phyloP scores from a whole-genome alignment of 805 yeast genomes.

The Grigorovia humatica region DNA sequence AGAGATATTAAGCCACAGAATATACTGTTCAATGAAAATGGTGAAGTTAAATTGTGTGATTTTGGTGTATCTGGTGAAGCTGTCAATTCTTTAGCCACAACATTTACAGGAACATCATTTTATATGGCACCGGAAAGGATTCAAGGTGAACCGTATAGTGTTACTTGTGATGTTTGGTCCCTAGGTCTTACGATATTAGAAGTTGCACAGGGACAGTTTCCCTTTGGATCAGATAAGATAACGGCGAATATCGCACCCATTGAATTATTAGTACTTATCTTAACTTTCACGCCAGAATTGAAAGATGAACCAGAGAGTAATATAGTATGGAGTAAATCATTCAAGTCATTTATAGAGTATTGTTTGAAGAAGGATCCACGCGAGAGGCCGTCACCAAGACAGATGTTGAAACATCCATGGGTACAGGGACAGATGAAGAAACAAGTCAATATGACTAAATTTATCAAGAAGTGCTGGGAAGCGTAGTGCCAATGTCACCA shows the following conservation, averaged over 20 bases:
- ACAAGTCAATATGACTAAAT: constrained; percentile 75
- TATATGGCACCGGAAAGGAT: constrained; percentile 99
- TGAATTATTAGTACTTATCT: constrained; percentile 70
- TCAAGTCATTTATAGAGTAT: constrained; percentile 70
- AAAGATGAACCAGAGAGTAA: constrained; percentile 67
- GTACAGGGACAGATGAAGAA: constrained; percentile 61
- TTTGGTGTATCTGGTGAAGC: constrained; percentile 98
- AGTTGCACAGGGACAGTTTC: constrained; percentile 88
- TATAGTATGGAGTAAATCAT: constrained; percentile 72
- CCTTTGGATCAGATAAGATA: constrained; percentile 43
- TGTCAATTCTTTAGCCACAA: constrained; percentile 87
- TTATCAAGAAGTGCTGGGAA: constrained; percentile 67
- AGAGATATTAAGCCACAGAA: constrained; percentile 96
- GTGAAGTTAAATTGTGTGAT: constrained; percentile 88
- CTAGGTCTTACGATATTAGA: constrained; percentile 84
- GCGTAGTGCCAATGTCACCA: too few relatives aligned
- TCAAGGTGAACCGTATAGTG: constrained; percentile 90
- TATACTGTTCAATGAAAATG: constrained; percentile 61
- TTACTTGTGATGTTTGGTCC: constrained; percentile 95
- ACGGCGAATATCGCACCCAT: constrained; percentile 62
- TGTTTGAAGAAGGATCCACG: constrained; percentile 72
- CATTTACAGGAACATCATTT: constrained; percentile 94
- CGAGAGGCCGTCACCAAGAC: constrained; percentile 84
- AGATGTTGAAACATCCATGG: constrained; percentile 94
- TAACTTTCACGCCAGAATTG: constrained; percentile 72